These are phyloP conservation scores for Phytophthora megakarya DNA, from an alignment of 352 stramenopile genomes.

Conservation along the genomic window DNA sequence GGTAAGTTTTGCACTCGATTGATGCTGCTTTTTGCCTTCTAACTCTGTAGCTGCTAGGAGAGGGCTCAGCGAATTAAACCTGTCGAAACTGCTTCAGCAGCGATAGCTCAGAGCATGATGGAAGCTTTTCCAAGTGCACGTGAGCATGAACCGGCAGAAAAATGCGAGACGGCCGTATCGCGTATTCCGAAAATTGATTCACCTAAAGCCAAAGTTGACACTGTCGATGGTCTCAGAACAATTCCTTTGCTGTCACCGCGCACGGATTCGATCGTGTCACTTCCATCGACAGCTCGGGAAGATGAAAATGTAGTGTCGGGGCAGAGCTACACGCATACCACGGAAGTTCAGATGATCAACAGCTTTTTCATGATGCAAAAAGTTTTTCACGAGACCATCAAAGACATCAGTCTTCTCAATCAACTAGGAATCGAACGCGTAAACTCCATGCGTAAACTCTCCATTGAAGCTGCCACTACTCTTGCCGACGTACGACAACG, in stretches of 20 bases:
- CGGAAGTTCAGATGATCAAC: constrained; percentile 47
- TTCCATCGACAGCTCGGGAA: neutral
- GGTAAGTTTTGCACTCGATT: constrained; percentile 11
- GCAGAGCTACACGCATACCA: constrained; percentile 10
- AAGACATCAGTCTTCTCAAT: constrained; percentile 53
- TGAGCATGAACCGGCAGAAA: neutral
- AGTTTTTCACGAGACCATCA: constrained; percentile 47
- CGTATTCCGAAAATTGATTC: neutral
- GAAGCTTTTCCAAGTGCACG: constrained; percentile 10
- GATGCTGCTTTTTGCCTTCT: neutral
- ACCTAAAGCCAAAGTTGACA: neutral
- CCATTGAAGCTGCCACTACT: neutral
- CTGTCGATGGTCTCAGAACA: neutral
- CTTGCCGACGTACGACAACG: constrained; percentile 12
- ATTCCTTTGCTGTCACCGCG: neutral
- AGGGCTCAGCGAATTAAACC: constrained; percentile 17
- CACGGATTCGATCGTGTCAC: neutral
- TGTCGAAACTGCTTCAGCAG: neutral
- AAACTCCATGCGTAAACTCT: constrained; percentile 7
- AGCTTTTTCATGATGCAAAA: constrained; percentile 53
- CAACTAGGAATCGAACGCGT: constrained; percentile 39
- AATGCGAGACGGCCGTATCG: neutral
- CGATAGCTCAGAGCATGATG: constrained; percentile 4
- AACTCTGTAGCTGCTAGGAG: constrained; percentile 1
- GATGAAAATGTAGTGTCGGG: neutral